phyloP scores from a whole-genome alignment of 495 filamentous ascomycete genomes.

The Jackrogersella multiformis region DNA sequence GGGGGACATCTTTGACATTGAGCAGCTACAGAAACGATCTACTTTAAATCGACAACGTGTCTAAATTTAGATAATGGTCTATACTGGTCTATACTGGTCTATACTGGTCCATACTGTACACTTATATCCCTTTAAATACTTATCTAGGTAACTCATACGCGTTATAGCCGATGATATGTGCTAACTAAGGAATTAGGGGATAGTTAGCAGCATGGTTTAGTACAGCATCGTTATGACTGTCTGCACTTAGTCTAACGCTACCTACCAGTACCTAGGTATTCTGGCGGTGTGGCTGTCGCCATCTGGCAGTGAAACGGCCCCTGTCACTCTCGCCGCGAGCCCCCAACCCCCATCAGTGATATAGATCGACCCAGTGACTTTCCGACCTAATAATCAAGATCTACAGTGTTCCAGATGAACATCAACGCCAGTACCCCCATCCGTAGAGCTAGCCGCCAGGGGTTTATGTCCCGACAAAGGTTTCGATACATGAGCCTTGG shows the following conservation, averaged over 20 bases:
- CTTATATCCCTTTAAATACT: too few species aligned
- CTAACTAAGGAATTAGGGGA: too few species aligned
- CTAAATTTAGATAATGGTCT: conserved; percentile 26
- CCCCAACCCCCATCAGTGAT: background rate
- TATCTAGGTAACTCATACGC: too few species aligned
- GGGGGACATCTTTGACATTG: background rate
- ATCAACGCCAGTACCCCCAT: background rate
- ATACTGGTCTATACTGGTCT: too few species aligned
- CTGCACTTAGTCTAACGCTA: too few species aligned
- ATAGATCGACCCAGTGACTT: background rate
- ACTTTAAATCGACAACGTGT: conserved; percentile 17
- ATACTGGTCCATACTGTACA: too few species aligned
- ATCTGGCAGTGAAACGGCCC: conserved; percentile 10
- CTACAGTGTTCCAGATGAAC: conserved; percentile 14
- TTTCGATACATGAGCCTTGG: background rate
- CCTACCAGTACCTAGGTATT: too few species aligned
- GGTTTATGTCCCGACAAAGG: conserved; percentile 5
- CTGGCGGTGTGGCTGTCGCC: background rate
- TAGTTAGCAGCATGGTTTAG: too few species aligned
- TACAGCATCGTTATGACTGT: too few species aligned
- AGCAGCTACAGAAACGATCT: conserved; percentile 6
- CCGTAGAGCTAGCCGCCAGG: conserved; percentile 21
- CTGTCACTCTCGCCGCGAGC: background rate
- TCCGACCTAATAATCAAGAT: conserved; percentile 17
- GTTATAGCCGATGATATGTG: too few species aligned